phyloP scores from a whole-genome alignment of 2,329 filamentous ascomycete species.

The Botrytis hyacinthi region DNA sequence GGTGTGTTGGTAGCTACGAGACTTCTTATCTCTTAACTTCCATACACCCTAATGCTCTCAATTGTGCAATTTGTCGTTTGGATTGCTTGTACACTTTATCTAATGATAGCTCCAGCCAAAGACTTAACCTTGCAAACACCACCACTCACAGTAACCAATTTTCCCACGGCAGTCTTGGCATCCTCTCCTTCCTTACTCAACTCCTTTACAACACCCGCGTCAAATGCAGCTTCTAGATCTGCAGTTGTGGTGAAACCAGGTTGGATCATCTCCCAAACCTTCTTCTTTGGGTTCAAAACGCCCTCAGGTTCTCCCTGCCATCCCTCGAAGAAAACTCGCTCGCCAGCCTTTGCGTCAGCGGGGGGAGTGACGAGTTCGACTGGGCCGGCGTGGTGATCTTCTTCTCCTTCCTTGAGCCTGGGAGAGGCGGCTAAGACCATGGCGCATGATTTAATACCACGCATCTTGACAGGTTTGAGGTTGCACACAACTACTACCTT shows the following conservation, averaged over 20 bases:
- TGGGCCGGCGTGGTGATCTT: constrained; percentile 79
- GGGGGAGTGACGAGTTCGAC: constrained; percentile 91
- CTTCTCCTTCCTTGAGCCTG: constrained; percentile 75
- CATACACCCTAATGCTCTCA: neutral
- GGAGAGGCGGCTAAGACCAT: constrained; percentile 97
- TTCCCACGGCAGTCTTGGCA: constrained; percentile 47
- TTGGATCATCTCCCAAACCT: constrained; percentile 96
- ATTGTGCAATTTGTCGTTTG: neutral
- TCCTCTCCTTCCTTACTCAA: constrained; percentile 66
- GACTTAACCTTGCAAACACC: constrained; percentile 81
- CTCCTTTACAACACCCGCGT: constrained; percentile 73
- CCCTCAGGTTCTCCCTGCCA: constrained; percentile 92
- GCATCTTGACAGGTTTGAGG: constrained; percentile 98
- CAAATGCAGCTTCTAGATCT: constrained; percentile 78
- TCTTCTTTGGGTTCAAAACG: constrained; percentile 98
- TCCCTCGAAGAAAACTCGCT: constrained; percentile 89
- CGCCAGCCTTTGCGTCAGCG: constrained; percentile 73
- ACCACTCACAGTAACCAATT: constrained; percentile 73
- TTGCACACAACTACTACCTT: constrained; percentile 97
- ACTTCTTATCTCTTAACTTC: neutral
- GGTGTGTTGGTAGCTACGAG: neutral
- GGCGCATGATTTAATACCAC: constrained; percentile 74
- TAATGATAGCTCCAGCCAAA: constrained; percentile 76
- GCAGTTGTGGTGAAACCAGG: constrained; percentile 92
- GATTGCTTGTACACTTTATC: constrained; percentile 50